These are phyloP conservation scores for Podaxis rugospora DNA, from an alignment of 768 basidiomycete genomes.

Conservation along the genomic window DNA sequence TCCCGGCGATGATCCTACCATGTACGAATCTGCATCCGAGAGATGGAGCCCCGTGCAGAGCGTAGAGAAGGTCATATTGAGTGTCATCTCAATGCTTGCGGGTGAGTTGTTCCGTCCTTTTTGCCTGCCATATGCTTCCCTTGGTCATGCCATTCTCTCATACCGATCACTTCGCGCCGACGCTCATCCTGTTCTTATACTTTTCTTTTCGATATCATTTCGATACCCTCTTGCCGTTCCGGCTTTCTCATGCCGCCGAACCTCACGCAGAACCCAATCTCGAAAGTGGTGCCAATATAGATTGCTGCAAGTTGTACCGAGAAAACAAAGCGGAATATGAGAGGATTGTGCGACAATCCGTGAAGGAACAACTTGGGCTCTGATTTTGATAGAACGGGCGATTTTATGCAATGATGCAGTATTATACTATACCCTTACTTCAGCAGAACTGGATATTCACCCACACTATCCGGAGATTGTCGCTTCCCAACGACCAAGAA, in stretches of 20 bases:
- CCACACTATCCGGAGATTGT: background rate
- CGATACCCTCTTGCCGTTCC: background rate
- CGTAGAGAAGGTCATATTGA: slow-evolving; percentile 94
- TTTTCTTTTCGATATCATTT: background rate
- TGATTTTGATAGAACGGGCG: slow-evolving; percentile 24
- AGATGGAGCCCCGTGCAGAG: slow-evolving; percentile 99
- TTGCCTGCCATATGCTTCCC: background rate
- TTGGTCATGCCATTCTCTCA: background rate
- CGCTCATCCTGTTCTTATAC: background rate
- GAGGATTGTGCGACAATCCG: slow-evolving; percentile 74
- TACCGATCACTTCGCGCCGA: slow-evolving; percentile 9
- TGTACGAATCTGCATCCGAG: slow-evolving; percentile 94
- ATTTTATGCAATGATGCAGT: background rate
- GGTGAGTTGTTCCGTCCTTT: slow-evolving; percentile 43
- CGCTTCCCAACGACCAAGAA: background rate
- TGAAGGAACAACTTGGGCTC: slow-evolving; percentile 81
- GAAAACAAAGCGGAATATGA: slow-evolving; percentile 90
- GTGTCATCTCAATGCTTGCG: slow-evolving; percentile 96
- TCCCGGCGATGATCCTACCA: slow-evolving; percentile 86
- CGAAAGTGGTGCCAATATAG: slow-evolving; percentile 95
- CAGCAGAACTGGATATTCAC: background rate
- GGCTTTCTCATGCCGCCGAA: background rate
- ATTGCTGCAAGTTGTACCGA: slow-evolving; percentile 95
- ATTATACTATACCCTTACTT: background rate
- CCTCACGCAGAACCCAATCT: slow-evolving; percentile 78